Evolutionary conservation across 2,329 filamentous ascomycete genomes (phyloP).

Genomic region (Fusarium burgessii): DNA sequence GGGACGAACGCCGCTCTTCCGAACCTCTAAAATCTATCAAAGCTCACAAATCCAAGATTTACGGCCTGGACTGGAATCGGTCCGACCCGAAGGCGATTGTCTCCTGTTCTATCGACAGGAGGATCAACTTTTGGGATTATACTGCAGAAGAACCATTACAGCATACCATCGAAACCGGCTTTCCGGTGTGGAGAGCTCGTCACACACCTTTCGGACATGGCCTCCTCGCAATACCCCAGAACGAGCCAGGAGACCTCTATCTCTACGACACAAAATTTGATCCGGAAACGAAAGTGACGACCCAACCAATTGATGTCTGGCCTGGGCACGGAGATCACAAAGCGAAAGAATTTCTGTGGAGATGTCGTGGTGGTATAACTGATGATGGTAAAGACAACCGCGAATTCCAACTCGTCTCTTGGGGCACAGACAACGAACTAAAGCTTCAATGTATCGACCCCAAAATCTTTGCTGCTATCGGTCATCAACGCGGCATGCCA

Average conservation of each 20-base stretch:
- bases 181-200: slow-evolving; percentile 90
- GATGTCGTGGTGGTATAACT: slow-evolving; percentile 76
- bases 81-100: slow-evolving; percentile 77
- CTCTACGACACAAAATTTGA: slow-evolving; percentile 78
- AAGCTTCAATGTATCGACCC: slow-evolving; percentile 80
- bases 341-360: slow-evolving; percentile 93
- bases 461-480: slow-evolving; percentile 74
- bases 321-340: slow-evolving; percentile 73
- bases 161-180: slow-evolving; percentile 82
- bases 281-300: slow-evolving; percentile 57
- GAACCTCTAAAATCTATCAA: slow-evolving; percentile 85
- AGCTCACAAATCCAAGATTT: slow-evolving; percentile 93
- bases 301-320: slow-evolving; percentile 68
- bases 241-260: slow-evolving; percentile 85
- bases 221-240: slow-evolving; percentile 90
- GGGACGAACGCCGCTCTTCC: slow-evolving; percentile 86
- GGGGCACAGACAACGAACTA: slow-evolving; percentile 88
- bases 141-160: slow-evolving; percentile 72
- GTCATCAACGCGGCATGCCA: slow-evolving; percentile 76
- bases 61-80: slow-evolving; percentile 94
- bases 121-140: slow-evolving; percentile 95
- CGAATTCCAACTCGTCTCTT: slow-evolving; percentile 93
- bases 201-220: slow-evolving; percentile 92
- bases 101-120: slow-evolving; percentile 91
- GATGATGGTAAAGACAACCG: slow-evolving; percentile 80